Base-by-base conservation (phyloP, 2,329 filamentous ascomycete genomes). In the Fusarium sp. region DNA sequence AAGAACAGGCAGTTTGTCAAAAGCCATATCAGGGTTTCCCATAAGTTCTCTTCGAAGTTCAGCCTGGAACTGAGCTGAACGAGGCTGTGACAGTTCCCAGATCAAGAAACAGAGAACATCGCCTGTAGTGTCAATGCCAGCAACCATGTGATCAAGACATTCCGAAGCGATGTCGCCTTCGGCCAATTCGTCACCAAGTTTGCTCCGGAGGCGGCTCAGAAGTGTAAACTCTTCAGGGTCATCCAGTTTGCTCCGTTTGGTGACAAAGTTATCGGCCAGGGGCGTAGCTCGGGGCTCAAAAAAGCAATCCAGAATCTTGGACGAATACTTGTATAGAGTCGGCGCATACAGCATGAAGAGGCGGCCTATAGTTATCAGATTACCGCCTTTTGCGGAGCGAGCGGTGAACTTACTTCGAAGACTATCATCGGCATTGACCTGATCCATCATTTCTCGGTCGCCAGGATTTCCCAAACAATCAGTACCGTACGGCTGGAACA, bases 91-190 rank as follows among this genome's bases (percentile, higher is more conserved):
- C 2, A 92, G 81, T 73, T 90, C 85, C 84, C 89, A 89, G 85
- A 91, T 88, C 9, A 91, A 80, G 73, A 91, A 91, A 71, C 88
- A 90, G 0, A 91, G 79, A 0, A 83, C 87, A 69, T 91, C 89
- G 16, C 89, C 89, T 0, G 89, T 91, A 0, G 89, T 91, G 72
- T 91, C 89, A 62, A 91, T 90, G 0, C 89, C 89, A 0, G 89
- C 89, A 0, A 85, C 87, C 86, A 91, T 87, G 75, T 91, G 89
- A 70, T 91, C 89, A 63, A 89, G 84, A 69, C 87, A 90, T 77
- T 91, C 89, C n/a, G 89, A 88, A 0, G 88, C 88, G 58, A 86
- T 83, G 72, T 89, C 84, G 4, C 85, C 78, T 6, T 53, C 62
- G 79, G 74, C 25, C 84, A 81, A 42, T 88, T 80, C 5, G 79